phyloP scores from a whole-genome alignment of 306 rosid species.

The Inga oerstediana region DNA sequence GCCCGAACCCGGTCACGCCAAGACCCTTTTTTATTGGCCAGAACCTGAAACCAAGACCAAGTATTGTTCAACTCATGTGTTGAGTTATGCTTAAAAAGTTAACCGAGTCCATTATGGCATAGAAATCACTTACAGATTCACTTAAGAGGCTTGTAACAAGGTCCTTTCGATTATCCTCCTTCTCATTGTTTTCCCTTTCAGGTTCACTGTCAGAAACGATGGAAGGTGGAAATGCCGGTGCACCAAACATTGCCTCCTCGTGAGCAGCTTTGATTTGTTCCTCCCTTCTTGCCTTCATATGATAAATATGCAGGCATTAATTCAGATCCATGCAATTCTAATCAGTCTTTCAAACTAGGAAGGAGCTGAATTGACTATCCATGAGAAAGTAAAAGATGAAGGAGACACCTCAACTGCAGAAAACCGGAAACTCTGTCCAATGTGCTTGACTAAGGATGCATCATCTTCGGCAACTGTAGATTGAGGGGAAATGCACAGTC shows the following conservation, averaged over 20 bases:
- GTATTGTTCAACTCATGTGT: conserved; percentile 16
- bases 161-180: conserved; percentile 47
- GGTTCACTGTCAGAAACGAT: conserved; percentile 50
- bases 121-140: conserved; percentile 63
- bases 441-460: conserved; percentile 68
- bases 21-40: conserved; percentile 79
- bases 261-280: conserved; percentile 87
- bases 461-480: conserved; percentile 90
- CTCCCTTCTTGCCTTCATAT: conserved; percentile 71
- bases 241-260: conserved; percentile 92
- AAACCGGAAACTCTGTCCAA: conserved; percentile 90
- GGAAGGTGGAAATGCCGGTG: conserved; percentile 47
- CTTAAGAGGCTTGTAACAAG: conserved; percentile 68
- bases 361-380: conserved; percentile 7
- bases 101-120: not conserved
- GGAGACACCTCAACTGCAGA: conserved; percentile 72
- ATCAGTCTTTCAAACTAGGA: conserved; percentile 13
- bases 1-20: conserved; percentile 96
- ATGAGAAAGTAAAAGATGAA: conserved; percentile 4
- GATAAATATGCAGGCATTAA: conserved; percentile 14
- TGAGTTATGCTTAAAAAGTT: not conserved
- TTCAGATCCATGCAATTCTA: conserved; percentile 1
- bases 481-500: conserved; percentile 5
- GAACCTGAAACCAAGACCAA: conserved; percentile 56
- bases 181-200: conserved; percentile 53